Evolutionary conservation across 257 asterid species (phyloP).

Genomic region (Gynochthodes officinalis): DNA sequence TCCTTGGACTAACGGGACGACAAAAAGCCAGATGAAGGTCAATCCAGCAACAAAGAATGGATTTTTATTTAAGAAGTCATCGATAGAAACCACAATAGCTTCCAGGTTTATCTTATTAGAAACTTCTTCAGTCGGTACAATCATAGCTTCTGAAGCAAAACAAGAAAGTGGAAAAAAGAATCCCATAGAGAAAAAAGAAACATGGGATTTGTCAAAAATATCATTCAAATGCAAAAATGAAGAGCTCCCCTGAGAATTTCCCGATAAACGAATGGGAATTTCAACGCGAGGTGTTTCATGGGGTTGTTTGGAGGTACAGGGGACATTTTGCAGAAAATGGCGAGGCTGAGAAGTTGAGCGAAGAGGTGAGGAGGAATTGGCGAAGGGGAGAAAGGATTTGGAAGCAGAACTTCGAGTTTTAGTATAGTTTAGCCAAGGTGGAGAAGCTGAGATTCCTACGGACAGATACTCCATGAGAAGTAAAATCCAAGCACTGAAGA

Average conservation of each 20-base stretch:
- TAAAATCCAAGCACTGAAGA: neutral
- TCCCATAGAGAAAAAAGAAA: conserved; percentile 35
- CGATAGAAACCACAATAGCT: conserved; percentile 67
- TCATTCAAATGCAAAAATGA: conserved; percentile 20
- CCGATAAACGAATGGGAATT: conserved; percentile 24
- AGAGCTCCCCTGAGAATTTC: conserved; percentile 9
- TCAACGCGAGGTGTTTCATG: conserved; percentile 1
- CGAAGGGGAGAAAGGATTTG: conserved; percentile 24
- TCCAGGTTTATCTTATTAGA: conserved; percentile 66
- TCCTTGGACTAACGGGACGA: conserved; percentile 61
- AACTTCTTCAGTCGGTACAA: conserved; percentile 39
- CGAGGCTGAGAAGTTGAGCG: conserved; percentile 26
- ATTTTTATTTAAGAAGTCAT: conserved; percentile 61
- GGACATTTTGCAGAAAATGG: conserved; percentile 7
- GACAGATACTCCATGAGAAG: conserved; percentile 67
- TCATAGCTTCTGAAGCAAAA: conserved; percentile 51
- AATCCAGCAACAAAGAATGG: conserved; percentile 87
- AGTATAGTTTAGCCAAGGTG: conserved; percentile 36
- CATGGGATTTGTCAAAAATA: conserved; percentile 28
- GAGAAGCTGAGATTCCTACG: conserved; percentile 48
- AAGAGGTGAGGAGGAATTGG: conserved; percentile 24
- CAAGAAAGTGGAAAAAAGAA: conserved; percentile 53
- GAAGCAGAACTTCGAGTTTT: conserved; percentile 34
- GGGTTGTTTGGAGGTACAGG: conserved; percentile 14
- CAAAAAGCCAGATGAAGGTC: conserved; percentile 75